Evolutionary conservation across 2,329 filamentous ascomycete species (phyloP).

Genomic region (Chalaropsis ovoidea): DNA sequence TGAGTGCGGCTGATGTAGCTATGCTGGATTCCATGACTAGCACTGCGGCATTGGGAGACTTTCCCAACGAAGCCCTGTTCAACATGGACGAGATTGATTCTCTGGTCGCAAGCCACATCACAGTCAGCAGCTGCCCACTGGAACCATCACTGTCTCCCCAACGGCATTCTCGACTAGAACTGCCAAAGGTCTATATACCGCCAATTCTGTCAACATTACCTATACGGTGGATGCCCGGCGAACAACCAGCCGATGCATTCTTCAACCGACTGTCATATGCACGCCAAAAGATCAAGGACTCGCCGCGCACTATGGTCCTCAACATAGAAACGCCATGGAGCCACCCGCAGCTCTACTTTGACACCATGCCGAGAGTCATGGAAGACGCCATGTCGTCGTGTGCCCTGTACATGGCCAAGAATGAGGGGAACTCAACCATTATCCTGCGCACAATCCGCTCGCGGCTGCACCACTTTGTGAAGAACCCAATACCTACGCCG

Average conservation of each 20-base stretch:
- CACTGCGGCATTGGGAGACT: constrained; percentile 14
- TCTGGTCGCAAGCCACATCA: constrained; percentile 28
- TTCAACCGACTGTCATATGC: constrained; percentile 35
- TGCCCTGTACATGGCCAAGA: constrained; percentile 44
- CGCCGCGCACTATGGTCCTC: constrained; percentile 40
- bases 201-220: not conserved
- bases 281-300: constrained; percentile 44
- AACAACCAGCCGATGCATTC: constrained; percentile 29
- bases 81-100: constrained; percentile 26
- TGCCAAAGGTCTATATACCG: not conserved
- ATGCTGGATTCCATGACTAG: not conserved
- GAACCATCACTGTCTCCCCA: not conserved
- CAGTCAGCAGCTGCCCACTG: constrained; percentile 8
- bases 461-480: constrained; percentile 37
- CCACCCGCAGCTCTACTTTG: constrained; percentile 42
- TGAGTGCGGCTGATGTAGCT: not conserved
- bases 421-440: constrained; percentile 38
- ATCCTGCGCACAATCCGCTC: constrained; percentile 42
- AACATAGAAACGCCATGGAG: constrained; percentile 45
- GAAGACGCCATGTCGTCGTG: constrained; percentile 46
- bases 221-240: constrained; percentile 24
- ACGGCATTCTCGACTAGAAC: not conserved
- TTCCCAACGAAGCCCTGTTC: constrained; percentile 1
- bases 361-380: constrained; percentile 42
- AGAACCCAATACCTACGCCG: constrained; percentile 27